Percentiles rank a stretch among this genome's conserved stretches.
These are phyloP conservation scores for Endoconidiophora laricicola DNA, from an alignment of 2,329 filamentous ascomycete species.

Conservation along the genomic window DNA sequence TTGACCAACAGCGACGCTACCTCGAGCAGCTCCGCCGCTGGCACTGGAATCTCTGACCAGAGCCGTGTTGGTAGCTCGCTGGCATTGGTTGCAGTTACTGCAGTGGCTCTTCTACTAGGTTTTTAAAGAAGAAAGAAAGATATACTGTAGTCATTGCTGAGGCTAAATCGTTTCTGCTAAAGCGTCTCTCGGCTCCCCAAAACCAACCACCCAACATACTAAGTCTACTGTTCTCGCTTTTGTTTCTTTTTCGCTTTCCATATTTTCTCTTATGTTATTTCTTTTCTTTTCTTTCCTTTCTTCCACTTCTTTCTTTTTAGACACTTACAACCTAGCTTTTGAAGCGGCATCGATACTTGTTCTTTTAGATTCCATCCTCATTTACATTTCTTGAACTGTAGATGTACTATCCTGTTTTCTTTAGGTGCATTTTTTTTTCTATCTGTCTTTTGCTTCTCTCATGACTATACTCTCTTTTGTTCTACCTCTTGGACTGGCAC, in stretches of 20 bases:
- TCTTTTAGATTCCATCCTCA: not conserved
- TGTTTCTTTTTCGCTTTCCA: not conserved
- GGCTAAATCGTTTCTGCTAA: too few relatives aligned
- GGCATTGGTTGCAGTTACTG: not conserved
- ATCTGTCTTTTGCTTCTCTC: too few relatives aligned
- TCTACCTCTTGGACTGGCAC: too few relatives aligned
- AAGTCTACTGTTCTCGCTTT: too few relatives aligned
- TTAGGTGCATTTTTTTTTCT: not conserved
- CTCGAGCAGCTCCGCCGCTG: not conserved
- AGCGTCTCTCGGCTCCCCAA: too few relatives aligned
- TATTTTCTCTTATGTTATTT: not conserved
- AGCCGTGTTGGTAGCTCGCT: not conserved
- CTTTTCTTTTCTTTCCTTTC: not conserved
- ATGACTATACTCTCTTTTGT: too few relatives aligned
- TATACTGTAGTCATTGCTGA: too few relatives aligned
- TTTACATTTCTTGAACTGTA: not conserved
- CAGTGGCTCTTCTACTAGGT: not conserved
- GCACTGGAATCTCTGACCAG: not conserved
- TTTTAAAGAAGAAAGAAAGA: not conserved
- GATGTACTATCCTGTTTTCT: not conserved
- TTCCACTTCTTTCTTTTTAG: not conserved
- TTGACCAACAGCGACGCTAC: conserved; percentile 6
- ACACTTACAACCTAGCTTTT: not conserved
- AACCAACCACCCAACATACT: too few relatives aligned
- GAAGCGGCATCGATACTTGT: not conserved